phyloP scores from a whole-genome alignment of 495 filamentous ascomycete genomes.

The Apodospora peruviana region DNA sequence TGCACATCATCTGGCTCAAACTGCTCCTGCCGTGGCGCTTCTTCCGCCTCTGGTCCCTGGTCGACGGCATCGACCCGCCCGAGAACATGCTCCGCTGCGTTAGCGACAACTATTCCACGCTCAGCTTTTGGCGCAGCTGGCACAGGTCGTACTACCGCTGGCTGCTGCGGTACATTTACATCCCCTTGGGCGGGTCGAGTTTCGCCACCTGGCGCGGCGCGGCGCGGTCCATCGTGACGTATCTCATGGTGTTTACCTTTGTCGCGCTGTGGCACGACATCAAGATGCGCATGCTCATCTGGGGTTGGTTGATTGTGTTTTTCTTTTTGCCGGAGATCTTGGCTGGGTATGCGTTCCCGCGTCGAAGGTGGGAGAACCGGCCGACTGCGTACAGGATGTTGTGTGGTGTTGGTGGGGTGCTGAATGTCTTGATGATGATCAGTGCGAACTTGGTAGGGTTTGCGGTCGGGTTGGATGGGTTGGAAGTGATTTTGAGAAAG shows the following conservation, averaged over 20 bases:
- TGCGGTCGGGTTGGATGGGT: constrained; percentile 81
- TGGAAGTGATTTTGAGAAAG: constrained; percentile 67
- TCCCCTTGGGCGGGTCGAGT: constrained; percentile 75
- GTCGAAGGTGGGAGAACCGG: constrained; percentile 56
- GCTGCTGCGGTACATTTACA: constrained; percentile 89
- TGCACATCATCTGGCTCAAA: constrained; percentile 97
- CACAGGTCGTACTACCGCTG: constrained; percentile 92
- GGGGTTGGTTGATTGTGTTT: constrained; percentile 92
- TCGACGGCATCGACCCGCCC: constrained; percentile 88
- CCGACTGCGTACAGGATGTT: constrained; percentile 71
- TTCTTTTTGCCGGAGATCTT: constrained; percentile 89
- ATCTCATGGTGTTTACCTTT: constrained; percentile 88
- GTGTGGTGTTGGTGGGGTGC: constrained; percentile 80
- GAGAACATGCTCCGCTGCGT: constrained; percentile 99
- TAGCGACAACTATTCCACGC: constrained; percentile 85
- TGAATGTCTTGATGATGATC: constrained; percentile 93
- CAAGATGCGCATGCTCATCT: constrained; percentile 82
- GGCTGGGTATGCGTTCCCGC: constrained; percentile 65
- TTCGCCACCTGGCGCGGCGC: constrained; percentile 29
- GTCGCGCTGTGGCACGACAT: constrained; percentile 99
- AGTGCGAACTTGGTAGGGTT: constrained; percentile 92
- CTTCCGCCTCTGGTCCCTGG: constrained; percentile 89
- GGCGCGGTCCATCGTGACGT: constrained; percentile 58
- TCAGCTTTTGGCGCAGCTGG: constrained; percentile 96
- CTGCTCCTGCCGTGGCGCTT: constrained; percentile 94